Conservation (phyloP, 2,329 filamentous ascomycete species). For the Gaeumannomyces sp. region DNA sequence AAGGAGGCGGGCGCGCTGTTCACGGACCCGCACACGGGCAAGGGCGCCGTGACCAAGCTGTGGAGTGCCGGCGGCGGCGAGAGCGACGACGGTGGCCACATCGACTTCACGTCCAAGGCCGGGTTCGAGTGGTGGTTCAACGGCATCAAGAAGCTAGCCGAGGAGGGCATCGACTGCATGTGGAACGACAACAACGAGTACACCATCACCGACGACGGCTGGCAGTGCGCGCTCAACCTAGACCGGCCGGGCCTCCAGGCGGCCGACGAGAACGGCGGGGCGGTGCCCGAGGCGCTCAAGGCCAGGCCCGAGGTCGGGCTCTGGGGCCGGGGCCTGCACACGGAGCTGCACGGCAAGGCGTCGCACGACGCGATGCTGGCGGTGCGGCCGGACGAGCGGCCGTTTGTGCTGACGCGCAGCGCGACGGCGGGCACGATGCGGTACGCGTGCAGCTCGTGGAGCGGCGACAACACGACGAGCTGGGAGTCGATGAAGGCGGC, state of each 20-base stretch:
- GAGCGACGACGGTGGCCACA: conserved; percentile 62
- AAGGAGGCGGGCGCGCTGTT: conserved; percentile 57
- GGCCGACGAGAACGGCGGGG: not conserved
- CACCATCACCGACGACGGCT: conserved; percentile 58
- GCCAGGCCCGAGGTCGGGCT: conserved; percentile 50
- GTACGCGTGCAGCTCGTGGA: conserved; percentile 68
- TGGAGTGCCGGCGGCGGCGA: conserved; percentile 70
- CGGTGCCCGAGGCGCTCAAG: conserved; percentile 28
- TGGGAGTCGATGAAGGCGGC: conserved; percentile 69
- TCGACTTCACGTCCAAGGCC: conserved; percentile 64
- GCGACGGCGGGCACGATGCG: conserved; percentile 64
- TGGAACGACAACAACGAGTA: conserved; percentile 82
- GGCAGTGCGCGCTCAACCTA: conserved; percentile 53
- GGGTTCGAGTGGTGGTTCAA: conserved; percentile 69
- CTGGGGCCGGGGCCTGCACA: conserved; percentile 65
- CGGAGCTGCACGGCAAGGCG: conserved; percentile 64
- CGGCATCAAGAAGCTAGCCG: conserved; percentile 55
- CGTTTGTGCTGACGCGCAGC: conserved; percentile 64
- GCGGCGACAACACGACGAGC: conserved; percentile 67
- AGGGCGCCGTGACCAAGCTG: conserved; percentile 53
- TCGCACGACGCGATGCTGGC: conserved; percentile 62
- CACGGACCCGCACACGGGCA: conserved; percentile 46
- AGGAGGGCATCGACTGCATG: conserved; percentile 63
- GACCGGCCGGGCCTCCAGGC: conserved; percentile 17
- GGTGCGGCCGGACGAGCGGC: conserved; percentile 50